These are phyloP conservation scores for Protomyces gravidus DNA, from an alignment of 1,139 yeast species.

Conservation along the genomic window DNA sequence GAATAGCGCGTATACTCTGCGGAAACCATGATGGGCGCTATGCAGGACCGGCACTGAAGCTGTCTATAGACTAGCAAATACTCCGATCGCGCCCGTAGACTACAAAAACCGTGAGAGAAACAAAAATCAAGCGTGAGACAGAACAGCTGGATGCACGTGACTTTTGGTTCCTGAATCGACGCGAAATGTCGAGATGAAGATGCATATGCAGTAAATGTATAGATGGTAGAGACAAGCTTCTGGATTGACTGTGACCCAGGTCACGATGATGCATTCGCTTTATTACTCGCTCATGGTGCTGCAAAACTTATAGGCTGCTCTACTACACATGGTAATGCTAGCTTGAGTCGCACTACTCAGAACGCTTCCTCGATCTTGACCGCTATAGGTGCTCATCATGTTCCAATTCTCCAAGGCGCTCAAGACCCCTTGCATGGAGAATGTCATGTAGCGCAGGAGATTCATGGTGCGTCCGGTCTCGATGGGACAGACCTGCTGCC, in stretches of 20 bases:
- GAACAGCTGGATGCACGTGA: too few species aligned
- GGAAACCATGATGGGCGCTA: slow-evolving; percentile 10
- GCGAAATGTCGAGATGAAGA: too few species aligned
- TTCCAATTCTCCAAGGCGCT: slow-evolving; percentile 67
- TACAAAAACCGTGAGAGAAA: neutral
- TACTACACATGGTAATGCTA: slow-evolving; percentile 77
- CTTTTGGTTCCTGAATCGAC: too few species aligned
- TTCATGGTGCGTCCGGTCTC: slow-evolving; percentile 71
- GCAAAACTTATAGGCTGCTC: slow-evolving; percentile 67
- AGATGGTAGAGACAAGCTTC: neutral
- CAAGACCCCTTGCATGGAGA: slow-evolving; percentile 52
- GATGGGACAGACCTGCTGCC: slow-evolving; percentile 67
- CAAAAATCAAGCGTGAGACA: too few species aligned
- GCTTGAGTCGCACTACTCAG: slow-evolving; percentile 60
- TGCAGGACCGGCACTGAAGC: too few species aligned
- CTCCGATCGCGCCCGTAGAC: neutral
- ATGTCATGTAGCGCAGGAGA: slow-evolving; percentile 54
- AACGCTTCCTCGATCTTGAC: slow-evolving; percentile 68
- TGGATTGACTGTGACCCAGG: slow-evolving; percentile 97
- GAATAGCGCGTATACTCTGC: slow-evolving; percentile 47
- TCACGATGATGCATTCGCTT: slow-evolving; percentile 80
- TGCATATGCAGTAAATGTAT: too few species aligned
- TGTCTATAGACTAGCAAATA: too few species aligned
- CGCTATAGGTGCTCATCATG: slow-evolving; percentile 48
- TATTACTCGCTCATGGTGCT: slow-evolving; percentile 61